Evolutionary conservation across 768 basidiomycete genomes (phyloP), one percentile per base, ranked within the genome.

Genomic region (Mycena leptocephala): DNA sequence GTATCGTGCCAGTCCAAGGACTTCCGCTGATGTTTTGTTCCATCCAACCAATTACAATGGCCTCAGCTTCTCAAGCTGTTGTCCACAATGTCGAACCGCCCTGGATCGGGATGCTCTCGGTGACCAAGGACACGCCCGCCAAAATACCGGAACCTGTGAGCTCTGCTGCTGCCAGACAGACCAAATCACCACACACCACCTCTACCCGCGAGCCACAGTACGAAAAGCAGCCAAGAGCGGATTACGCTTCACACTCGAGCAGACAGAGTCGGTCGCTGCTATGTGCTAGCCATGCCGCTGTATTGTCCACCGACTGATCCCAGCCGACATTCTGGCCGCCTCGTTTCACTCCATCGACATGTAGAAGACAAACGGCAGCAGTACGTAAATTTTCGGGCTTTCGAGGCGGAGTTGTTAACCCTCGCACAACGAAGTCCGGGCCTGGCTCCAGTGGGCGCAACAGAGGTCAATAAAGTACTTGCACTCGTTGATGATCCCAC

Each of bases 211-310:
- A 43, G 53, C 64, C 9, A 55, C 39, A 43, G 22, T 14, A 65
- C 18, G 53, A 32, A 64, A 18, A 39, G 62, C 71, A 13, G 37
- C 51, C 16, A 43, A 20, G 1, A 13, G 61, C 33, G 48, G 70
- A 28, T 62, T 55, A 22, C 70, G 48, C 41, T 66, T 73, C 63
- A 66, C 72, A 22, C 63, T 8, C 30, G 63, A 73, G 28, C 72
- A 73, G 53, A 46, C 28, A 48, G 43, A 58, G 0, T 65, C 53
- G 5, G 30, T 73, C 55, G 72, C 63, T 18, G 37, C 28, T 30
- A 32, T 73, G 37, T 73, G 72, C 55, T 73, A 64, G 72, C 72
- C 72, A n/a, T 73, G 72, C 53, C 72, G 66, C 43, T 73, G 72
- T n/a, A 66, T 73, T 37, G 39, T 73, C 22, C 72, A 73, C 32